Base-by-base conservation (phyloP, 179 eudicot species). In the Vitellaria paradoxa region DNA sequence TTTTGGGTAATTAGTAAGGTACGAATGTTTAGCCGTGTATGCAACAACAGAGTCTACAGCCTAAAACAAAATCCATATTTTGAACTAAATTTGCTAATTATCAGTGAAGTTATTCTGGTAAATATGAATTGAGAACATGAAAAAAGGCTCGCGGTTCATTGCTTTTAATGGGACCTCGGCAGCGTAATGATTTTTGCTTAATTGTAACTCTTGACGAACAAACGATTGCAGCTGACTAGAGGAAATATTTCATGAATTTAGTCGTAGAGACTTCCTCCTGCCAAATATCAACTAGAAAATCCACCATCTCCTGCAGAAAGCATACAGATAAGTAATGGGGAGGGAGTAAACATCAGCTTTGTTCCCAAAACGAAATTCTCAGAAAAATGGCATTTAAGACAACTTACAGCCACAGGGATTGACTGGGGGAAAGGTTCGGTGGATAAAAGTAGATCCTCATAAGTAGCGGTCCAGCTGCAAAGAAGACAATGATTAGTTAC, bases 381-480 rank as follows among this genome's bases (percentile, higher is more conserved):
- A n/a, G 21, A n/a, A 56, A 40, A 14, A 67, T 21, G 61, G 5
- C 46, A 37, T 11, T 55, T 55, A 13, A 24, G 20, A 17, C 4
- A 6, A 71, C 80, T 77, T 64, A 78, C 81, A 49, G 81, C 72
- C 53, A 78, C 66, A 7, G 77, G 77, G 55, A 78, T 84, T 40
- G 69, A 82, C 23, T 79, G 79, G 3, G 74, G 26, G 72, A 81
- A 84, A 60, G 84, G 81, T n/a, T 84, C 84, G 18, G 52, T 71
- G 37, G 80, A 78, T 49, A 78, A 76, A 30, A 84, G 82, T 75
- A 84, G 77, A 20, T 81, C 84, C 72, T 84, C 84, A 62, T 76
- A 84, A 62, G 81, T 81, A n/a, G 82, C 79, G 62, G 77, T 72
- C 77, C 76, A 72, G 46, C 81, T 78, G 81, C 72, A 65, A 67